phyloP scores from a whole-genome alignment of 768 basidiomycete species.

The Lentinula raphanica region DNA sequence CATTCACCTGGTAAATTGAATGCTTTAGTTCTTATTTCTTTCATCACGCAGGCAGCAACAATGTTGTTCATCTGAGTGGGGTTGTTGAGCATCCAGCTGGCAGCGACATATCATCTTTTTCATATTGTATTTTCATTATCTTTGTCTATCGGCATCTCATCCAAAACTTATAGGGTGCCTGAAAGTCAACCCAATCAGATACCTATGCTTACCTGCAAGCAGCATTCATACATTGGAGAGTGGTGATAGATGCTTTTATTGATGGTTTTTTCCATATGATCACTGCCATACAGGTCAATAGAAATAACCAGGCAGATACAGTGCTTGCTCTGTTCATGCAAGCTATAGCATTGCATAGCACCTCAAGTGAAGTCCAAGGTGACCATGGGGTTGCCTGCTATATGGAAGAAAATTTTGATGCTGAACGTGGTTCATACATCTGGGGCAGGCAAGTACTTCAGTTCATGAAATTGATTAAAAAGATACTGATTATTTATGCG shows the following conservation, averaged over 20 bases:
- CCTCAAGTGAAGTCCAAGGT: slow-evolving; percentile 19
- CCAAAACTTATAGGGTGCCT: no score
- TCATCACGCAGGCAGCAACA: no score
- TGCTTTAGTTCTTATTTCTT: no score
- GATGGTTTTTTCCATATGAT: slow-evolving; percentile 12
- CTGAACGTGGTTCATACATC: slow-evolving; percentile 16
- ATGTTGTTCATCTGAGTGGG: no score
- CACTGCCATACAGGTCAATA: slow-evolving; percentile 18
- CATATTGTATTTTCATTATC: no score
- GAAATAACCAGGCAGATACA: slow-evolving; percentile 25
- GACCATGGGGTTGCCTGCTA: slow-evolving; percentile 20
- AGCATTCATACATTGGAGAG: slow-evolving; percentile 10
- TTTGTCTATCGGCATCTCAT: no score
- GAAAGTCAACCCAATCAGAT: slow-evolving; percentile 23
- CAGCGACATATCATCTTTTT: no score
- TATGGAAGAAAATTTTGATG: slow-evolving; percentile 14
- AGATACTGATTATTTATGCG: no score
- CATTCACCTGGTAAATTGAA: no score
- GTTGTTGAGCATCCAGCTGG: no score
- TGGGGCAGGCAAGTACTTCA: slow-evolving; percentile 22
- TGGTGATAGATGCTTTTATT: slow-evolving; percentile 13
- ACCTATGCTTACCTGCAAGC: no score
- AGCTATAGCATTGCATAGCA: slow-evolving; percentile 9
- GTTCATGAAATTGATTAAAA: no score
- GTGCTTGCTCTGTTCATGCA: slow-evolving; percentile 18